Base-by-base conservation (phyloP, 1,284 basidiomycete genomes). In the Cystobasidium pallidum region DNA sequence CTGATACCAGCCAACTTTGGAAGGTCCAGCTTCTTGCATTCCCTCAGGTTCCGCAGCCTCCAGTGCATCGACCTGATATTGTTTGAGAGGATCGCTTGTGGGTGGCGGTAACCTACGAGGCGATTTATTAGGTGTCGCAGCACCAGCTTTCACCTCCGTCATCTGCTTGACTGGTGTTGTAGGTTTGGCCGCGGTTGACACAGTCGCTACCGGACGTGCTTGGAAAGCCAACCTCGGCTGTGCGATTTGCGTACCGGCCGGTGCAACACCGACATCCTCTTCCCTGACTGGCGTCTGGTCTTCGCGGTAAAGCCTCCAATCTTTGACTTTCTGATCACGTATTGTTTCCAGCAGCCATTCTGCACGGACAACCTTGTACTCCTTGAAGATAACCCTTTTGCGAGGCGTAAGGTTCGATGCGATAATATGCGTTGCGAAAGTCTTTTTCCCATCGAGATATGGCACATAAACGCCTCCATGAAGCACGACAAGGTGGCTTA, bases 371-470 rank as follows among this genome's bases (percentile, higher is more conserved):
- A 97, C 89, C 78, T 92, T 94, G 87, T 95, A 90, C 64, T 88
- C 82, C 78, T 89, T 86, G 81, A 94, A 96, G 77, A 96, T 93
- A 57, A 86, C 86, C 58, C 92, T 85, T 81, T 98, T 98, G 65
- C 88, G 88, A 0, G 92, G 88, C 0, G 95, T 97, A 39, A 99
- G 85, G 26, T 91, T 89, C 71, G 89, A 90, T 0, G 95, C 94
- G 68, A 99, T 84, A 75, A 98, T 89, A 79, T 94, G 92, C 0
- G 92, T 94, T 47, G 90, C 91, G 75, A 75, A 65, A 10, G 58
- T 65, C 61, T 78, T 77, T 80, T 93, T 92, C 80, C 85, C 87
- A 80, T 91, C 90, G 26, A 95, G 84, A 79, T 94, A 94, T 0
- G 93, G 87, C 68, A 91, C 88, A 74, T 89, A 92, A 17, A 86